Evolutionary conservation across 2,329 filamentous ascomycete species (phyloP).

Genomic region (Neonectria faginata): DNA sequence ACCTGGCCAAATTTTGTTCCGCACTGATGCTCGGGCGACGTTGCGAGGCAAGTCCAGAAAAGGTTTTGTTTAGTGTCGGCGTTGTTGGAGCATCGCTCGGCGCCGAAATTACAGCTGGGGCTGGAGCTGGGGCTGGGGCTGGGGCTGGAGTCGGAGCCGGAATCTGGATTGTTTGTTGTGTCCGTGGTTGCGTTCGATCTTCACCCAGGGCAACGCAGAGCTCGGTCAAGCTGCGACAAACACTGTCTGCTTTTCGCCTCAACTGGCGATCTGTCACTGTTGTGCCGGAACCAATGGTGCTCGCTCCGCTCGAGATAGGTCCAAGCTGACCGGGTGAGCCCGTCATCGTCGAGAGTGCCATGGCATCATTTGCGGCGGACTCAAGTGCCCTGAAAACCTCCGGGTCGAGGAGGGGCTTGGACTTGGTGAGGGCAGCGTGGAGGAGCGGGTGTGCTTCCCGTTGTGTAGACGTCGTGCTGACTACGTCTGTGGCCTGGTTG

Average conservation of each 20-base stretch:
- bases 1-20: conserved; percentile 55
- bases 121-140: too few species aligned
- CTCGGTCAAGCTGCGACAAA: conserved; percentile 93
- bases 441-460: conserved; percentile 80
- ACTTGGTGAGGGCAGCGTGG: conserved; percentile 83
- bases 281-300: conserved; percentile 66
- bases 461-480: conserved; percentile 56
- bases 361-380: conserved; percentile 82
- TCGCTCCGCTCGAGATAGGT: conserved; percentile 75
- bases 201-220: conserved; percentile 87
- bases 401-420: conserved; percentile 74
- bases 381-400: conserved; percentile 86
- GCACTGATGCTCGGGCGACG: conserved; percentile 56
- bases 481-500: conserved; percentile 50
- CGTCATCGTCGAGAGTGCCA: conserved; percentile 82
- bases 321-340: conserved; percentile 76
- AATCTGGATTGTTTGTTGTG: conserved; percentile 36
- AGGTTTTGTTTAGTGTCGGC: conserved; percentile 59
- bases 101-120: conserved; percentile 12
- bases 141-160: conserved; percentile 4
- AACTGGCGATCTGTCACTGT: conserved; percentile 83
- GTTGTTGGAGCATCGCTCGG: conserved; percentile 51
- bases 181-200: conserved; percentile 57
- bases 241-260: conserved; percentile 88
- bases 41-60: conserved; percentile 50